A percentile compares a stretch with the other conserved stretches of the same genome.
phyloP scores from a whole-genome alignment of 1,139 yeast species.

The Candida neerlandica region DNA sequence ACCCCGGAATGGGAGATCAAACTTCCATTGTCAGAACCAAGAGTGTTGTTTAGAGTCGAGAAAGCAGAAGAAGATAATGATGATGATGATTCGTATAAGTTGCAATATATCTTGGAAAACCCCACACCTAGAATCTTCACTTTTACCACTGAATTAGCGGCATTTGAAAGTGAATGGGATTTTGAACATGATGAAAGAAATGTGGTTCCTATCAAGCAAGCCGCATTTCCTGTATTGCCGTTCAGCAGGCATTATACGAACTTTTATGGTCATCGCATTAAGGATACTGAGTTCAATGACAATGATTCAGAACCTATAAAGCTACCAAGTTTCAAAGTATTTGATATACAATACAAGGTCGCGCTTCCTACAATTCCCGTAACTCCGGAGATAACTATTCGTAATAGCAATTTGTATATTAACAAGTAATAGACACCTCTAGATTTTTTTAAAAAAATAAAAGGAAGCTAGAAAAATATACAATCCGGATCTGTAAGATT shows the following conservation, averaged over 20 bases:
- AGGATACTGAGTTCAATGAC: conserved; percentile 15
- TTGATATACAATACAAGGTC: conserved; percentile 68
- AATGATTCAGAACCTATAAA: conserved; percentile 20
- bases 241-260: conserved; percentile 52
- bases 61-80: no score
- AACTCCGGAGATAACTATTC: conserved; percentile 27
- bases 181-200: conserved; percentile 29
- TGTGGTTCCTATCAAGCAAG: conserved; percentile 29
- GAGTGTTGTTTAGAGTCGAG: conserved; percentile 52
- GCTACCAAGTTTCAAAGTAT: conserved; percentile 61
- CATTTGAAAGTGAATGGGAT: conserved; percentile 28
- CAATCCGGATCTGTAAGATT: neutral
- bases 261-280: conserved; percentile 33
- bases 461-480: conserved; percentile 1
- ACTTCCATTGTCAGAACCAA: conserved; percentile 69
- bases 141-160: conserved; percentile 52
- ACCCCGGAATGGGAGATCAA: conserved; percentile 50
- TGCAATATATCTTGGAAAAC: conserved; percentile 65
- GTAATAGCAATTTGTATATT: conserved; percentile 21
- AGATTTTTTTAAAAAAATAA: conserved; percentile 12
- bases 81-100: conserved; percentile 22
- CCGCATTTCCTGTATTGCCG: conserved; percentile 60
- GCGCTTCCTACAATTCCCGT: conserved; percentile 59
- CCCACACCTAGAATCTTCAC: conserved; percentile 71
- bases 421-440: neutral